These are phyloP conservation scores for Fragilaria crotonensis DNA, from an alignment of 108 stramenopile genomes.

Conservation along the genomic window DNA sequence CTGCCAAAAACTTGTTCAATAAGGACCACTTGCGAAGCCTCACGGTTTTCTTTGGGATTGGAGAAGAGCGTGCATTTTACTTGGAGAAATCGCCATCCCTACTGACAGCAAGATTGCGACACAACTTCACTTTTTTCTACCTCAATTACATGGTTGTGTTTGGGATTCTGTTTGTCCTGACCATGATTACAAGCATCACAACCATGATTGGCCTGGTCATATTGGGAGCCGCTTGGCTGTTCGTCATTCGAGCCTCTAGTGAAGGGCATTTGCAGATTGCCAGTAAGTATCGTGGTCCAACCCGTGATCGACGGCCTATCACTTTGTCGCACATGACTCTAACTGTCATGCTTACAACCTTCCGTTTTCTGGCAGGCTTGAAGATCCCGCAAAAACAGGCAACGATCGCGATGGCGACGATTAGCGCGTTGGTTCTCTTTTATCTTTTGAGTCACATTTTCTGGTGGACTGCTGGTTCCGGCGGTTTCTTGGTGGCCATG, in stretches of 20 bases:
- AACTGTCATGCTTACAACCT: background rate
- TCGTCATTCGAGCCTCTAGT: constrained; percentile 51
- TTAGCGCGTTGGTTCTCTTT: constrained; percentile 57
- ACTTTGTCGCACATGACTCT: background rate
- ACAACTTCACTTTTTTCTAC: constrained; percentile 83
- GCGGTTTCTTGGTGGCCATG: constrained; percentile 60
- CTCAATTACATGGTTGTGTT: constrained; percentile 74
- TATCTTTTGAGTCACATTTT: constrained; percentile 64
- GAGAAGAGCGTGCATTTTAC: constrained; percentile 82
- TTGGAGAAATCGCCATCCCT: constrained; percentile 67
- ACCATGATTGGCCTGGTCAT: constrained; percentile 73
- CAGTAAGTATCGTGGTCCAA: constrained; percentile 24
- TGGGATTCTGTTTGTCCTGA: constrained; percentile 52
- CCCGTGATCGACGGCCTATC: background rate
- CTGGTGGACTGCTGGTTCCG: constrained; percentile 78
- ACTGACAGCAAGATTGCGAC: constrained; percentile 58
- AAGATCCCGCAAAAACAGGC: constrained; percentile 74
- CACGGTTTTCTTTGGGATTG: constrained; percentile 75
- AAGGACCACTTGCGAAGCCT: constrained; percentile 60
- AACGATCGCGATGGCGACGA: constrained; percentile 51
- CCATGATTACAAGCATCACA: constrained; percentile 59
- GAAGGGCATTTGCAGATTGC: constrained; percentile 47
- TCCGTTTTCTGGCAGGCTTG: constrained; percentile 32
- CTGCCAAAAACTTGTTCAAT: constrained; percentile 55
- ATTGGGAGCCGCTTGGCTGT: constrained; percentile 71